Percentiles rank a stretch among this genome's conserved stretches.
These are phyloP conservation scores for Salvia hispanica DNA, from an alignment of 257 asterid species.

Conservation along the genomic window DNA sequence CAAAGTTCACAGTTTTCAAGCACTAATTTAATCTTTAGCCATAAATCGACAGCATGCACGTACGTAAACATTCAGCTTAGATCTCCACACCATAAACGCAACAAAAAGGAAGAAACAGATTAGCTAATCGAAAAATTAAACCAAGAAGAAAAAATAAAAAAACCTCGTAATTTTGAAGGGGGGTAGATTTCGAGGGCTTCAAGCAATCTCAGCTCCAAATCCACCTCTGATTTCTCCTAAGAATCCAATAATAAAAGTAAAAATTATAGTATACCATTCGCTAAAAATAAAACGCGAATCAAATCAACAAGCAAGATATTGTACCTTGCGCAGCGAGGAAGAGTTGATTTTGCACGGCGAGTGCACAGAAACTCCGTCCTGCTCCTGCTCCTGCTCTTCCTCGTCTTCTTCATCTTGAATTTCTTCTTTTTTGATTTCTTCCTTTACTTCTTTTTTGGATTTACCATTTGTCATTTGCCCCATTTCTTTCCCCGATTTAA, in stretches of 20 bases:
- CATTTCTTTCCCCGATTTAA: constrained; percentile 31
- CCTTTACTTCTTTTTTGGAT: constrained; percentile 47
- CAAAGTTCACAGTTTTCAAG: background rate
- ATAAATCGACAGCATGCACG: constrained; percentile 19
- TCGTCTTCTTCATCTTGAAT: constrained; percentile 41
- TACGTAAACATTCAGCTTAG: constrained; percentile 11
- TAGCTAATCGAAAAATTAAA: background rate
- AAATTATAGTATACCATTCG: background rate
- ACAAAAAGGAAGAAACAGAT: background rate
- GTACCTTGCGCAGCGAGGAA: constrained; percentile 63
- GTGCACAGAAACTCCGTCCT: constrained; percentile 87
- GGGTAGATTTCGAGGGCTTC: constrained; percentile 96
- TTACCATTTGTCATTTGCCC: constrained; percentile 58
- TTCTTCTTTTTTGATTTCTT: constrained; percentile 41
- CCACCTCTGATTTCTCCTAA: constrained; percentile 86
- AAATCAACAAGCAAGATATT: background rate
- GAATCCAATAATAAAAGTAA: constrained; percentile 12
- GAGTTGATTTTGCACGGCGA: constrained; percentile 83
- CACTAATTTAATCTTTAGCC: background rate
- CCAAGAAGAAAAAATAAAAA: background rate
- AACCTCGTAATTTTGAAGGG: constrained; percentile 81
- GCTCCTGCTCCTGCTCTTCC: constrained; percentile 45
- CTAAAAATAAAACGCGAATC: background rate
- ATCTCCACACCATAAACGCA: background rate
- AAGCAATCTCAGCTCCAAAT: constrained; percentile 78